A percentile compares a stretch with the other conserved stretches of the same genome.
Conservation (phyloP, 306 rosid species). For the Vachellia collinsii region DNA sequence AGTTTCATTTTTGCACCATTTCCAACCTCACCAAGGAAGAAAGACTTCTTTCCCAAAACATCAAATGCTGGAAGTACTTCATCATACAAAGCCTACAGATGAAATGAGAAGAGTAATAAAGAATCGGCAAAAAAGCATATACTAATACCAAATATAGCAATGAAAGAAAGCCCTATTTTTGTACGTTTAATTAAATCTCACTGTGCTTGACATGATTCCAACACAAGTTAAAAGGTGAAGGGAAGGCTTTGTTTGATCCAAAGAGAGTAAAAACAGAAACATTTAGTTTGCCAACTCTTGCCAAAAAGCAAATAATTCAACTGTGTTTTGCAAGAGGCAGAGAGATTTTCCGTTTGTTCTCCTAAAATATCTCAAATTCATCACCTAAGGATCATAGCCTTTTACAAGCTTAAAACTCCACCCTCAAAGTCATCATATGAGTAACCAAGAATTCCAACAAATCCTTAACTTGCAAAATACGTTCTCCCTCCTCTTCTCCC, state of each 20-base stretch:
- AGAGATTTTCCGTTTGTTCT: neutral
- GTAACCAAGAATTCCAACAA: neutral
- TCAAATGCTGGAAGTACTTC: slow-evolving; percentile 70
- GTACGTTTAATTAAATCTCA: neutral
- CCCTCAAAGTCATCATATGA: neutral
- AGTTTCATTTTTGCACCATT: slow-evolving; percentile 98
- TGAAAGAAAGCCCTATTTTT: neutral
- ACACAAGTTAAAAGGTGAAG: neutral
- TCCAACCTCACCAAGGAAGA: slow-evolving; percentile 90
- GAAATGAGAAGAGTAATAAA: neutral
- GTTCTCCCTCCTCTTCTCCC: neutral
- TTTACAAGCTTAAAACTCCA: neutral
- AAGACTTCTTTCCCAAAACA: slow-evolving; percentile 81
- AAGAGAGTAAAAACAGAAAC: neutral
- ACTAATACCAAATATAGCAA: neutral
- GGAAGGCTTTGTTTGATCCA: neutral
- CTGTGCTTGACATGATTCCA: slow-evolving; percentile 1
- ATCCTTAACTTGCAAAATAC: neutral
- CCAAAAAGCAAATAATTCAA: neutral
- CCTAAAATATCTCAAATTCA: neutral
- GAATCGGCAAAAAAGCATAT: slow-evolving; percentile 21
- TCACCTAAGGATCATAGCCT: neutral
- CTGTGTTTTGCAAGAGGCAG: neutral
- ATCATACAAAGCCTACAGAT: slow-evolving; percentile 59
- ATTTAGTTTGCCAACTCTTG: neutral